Evolutionary conservation across 2,329 filamentous ascomycete species (phyloP), one percentile per base, ranked within the genome.

Genomic region (Colletotrichum siamense): DNA sequence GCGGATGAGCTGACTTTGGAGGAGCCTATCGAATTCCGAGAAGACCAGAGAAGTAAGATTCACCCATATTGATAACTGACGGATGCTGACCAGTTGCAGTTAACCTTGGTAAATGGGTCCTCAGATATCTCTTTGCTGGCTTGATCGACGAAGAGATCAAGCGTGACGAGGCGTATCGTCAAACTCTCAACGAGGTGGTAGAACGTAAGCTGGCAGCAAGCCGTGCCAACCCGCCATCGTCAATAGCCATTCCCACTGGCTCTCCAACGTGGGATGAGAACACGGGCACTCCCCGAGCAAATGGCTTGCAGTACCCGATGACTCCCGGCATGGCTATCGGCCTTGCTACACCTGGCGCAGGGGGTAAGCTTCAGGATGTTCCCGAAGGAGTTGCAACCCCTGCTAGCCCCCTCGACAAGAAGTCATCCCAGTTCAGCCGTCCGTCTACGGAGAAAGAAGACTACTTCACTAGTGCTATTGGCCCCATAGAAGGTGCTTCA

Each of bases 101-200:
- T 84, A 99, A 98, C 81, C 92, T 99, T 62, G 97, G 97, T 10
- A 98, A 98, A 88, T 99, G 97, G 97, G 92, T 99, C 62, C 87
- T 99, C 76, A 92, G 97, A 39, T 98, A 98, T 84, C 89, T 99
- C 0, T 99, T 99, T 86, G 93, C 94, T 12, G 94, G 94, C 71
- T 88, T 99, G 57, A 94, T 99, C 70, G 95, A 98, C 77, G 96
- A 98, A 83, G 95, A 99, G 83, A 94, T 98, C 79, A 93, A 91
- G 78, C 92, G 95, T 69, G 97, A 99, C 81, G 92, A 95, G 81
- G 87, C 86, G 1, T 92, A 94, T 82, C 92, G 96, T n/a, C 88
- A 92, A 61, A 90, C 91, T 62, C 86, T 98, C 9, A 91, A 95
- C 68, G 90, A 92, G 39, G 88, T 86, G 18, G 88, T 91, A 6